Evolutionary conservation across 176 grass and related monocot genomes (phyloP).

Genomic region (Carex cristatella): DNA sequence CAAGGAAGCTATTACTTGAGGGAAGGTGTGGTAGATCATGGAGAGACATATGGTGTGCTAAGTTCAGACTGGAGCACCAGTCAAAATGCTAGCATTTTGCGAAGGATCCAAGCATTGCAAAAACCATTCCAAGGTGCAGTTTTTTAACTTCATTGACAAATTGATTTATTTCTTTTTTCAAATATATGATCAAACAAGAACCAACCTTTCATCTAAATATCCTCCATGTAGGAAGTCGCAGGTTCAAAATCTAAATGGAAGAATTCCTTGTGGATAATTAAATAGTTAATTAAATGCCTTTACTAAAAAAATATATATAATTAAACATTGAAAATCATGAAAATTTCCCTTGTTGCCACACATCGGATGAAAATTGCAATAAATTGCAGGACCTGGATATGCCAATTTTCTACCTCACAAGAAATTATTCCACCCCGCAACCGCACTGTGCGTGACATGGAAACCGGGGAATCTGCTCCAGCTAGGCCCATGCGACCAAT

Average conservation of each 20-base stretch:
- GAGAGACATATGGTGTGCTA: conserved; percentile 66
- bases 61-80: conserved; percentile 34
- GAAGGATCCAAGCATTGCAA: conserved; percentile 58
- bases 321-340: neutral
- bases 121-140: conserved; percentile 40
- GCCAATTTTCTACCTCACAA: conserved; percentile 32
- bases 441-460: conserved; percentile 42
- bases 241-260: too few species aligned
- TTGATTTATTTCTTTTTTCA: neutral
- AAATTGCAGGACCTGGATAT: conserved; percentile 43
- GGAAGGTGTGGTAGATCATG: conserved; percentile 41
- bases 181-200: neutral
- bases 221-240: too few species aligned
- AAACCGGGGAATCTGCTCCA: conserved; percentile 1
- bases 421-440: conserved; percentile 64
- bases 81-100: conserved; percentile 41
- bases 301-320: neutral
- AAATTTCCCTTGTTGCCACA: neutral
- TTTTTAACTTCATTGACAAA: neutral
- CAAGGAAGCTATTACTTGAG: conserved; percentile 87
- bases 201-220: too few species aligned
- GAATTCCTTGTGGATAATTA: too few species aligned
- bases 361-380: neutral
- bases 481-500: conserved; percentile 43
- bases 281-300: too few species aligned